Conservation (phyloP, 1,284 basidiomycete species). For the Puccinia polysora region DNA sequence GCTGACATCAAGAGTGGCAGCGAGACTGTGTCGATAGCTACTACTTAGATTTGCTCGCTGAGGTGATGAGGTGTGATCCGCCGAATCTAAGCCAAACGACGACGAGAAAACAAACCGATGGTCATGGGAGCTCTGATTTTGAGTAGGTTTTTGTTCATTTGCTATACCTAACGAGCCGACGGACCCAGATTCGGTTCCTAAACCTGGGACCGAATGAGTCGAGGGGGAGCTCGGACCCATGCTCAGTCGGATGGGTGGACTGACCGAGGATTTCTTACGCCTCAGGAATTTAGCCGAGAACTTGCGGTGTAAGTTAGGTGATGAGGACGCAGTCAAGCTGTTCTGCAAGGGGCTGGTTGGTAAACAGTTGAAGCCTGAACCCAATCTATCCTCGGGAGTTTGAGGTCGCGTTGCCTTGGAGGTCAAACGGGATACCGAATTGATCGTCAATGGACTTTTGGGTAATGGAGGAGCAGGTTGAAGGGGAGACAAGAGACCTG, state of each 20-base stretch:
- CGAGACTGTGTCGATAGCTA: conserved; percentile 20
- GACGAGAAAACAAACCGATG: no score
- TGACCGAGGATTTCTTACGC: conserved; percentile 13
- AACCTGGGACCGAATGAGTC: conserved; percentile 1
- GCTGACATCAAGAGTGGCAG: not conserved
- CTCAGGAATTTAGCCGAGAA: conserved; percentile 27
- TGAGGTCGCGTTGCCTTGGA: conserved; percentile 1
- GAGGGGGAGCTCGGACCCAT: not conserved
- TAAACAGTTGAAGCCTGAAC: no score
- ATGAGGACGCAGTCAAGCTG: not conserved
- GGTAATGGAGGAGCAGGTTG: conserved; percentile 4
- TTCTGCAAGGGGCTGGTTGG: not conserved
- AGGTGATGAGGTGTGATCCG: not conserved
- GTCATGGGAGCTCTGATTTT: no score
- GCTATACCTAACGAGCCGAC: no score
- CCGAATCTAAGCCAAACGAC: not conserved
- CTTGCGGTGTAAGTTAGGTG: conserved; percentile 14
- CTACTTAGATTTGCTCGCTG: not conserved
- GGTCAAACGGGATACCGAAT: not conserved
- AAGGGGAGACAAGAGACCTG: conserved; percentile 15
- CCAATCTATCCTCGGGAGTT: not conserved
- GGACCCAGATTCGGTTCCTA: no score
- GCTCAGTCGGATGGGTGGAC: not conserved
- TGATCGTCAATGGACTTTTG: not conserved
- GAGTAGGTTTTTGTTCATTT: no score